These are phyloP conservation scores for Suhomyces tanzawaensis DNA, from an alignment of 805 yeast species.

Conservation along the genomic window DNA sequence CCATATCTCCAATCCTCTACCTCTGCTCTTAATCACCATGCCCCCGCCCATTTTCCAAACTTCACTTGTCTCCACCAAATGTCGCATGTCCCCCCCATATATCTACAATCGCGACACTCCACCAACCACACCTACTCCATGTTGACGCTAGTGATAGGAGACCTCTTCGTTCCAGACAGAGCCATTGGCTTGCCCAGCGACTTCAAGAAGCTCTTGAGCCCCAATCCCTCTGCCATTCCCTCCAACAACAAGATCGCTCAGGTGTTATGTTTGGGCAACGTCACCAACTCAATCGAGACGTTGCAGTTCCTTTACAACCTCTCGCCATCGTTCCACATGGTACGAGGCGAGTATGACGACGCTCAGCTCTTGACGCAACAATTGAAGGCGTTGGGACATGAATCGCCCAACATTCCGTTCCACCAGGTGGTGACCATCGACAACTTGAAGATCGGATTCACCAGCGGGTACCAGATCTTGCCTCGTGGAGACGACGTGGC, in stretches of 20 bases:
- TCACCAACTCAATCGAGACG: conserved; percentile 64
- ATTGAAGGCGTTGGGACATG: conserved; percentile 16
- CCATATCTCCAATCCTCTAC: too few species aligned
- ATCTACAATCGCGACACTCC: too few species aligned
- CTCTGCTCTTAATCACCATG: too few species aligned
- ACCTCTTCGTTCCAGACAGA: conserved; percentile 85
- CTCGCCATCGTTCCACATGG: conserved; percentile 71
- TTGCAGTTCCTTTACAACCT: conserved; percentile 61
- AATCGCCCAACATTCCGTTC: conserved; percentile 46
- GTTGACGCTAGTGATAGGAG: conserved; percentile 75
- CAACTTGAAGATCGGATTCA: conserved; percentile 73
- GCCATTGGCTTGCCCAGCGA: conserved; percentile 59
- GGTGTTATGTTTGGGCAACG: conserved; percentile 82
- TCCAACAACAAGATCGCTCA: conserved; percentile 68
- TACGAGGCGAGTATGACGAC: conserved; percentile 80
- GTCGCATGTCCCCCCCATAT: too few species aligned
- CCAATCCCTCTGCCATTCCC: conserved; percentile 47
- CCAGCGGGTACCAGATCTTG: conserved; percentile 78
- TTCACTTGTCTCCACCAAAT: too few species aligned
- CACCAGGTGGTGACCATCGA: conserved; percentile 67
- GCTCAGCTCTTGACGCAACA: conserved; percentile 36
- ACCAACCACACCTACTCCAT: conserved; percentile 14
- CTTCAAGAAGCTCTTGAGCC: conserved; percentile 74
- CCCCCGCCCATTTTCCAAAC: too few species aligned
- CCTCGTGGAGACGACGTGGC: conserved; percentile 89